phyloP scores from a whole-genome alignment of 176 grass and related monocot species.

The Puya raimondii region DNA sequence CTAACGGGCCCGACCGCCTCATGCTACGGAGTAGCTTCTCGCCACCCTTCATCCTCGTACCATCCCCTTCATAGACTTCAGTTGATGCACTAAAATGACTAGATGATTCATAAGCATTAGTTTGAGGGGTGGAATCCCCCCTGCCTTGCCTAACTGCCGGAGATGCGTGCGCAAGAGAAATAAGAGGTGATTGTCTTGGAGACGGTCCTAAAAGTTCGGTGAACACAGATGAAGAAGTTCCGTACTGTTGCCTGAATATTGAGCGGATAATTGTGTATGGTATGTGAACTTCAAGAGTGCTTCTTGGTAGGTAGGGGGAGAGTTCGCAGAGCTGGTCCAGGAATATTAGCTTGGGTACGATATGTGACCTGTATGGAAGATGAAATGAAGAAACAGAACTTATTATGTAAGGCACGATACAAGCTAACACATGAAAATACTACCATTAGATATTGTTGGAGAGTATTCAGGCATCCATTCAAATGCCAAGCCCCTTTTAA shows the following conservation, averaged over 20 bases:
- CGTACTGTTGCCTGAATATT: constrained; percentile 72
- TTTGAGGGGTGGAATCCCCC: constrained; percentile 41
- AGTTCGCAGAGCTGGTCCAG: constrained; percentile 81
- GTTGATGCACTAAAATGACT: constrained; percentile 44
- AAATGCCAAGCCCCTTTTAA: too few relatives aligned
- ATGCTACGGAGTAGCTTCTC: constrained; percentile 58
- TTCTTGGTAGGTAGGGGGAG: constrained; percentile 82
- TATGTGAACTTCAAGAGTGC: constrained; percentile 89
- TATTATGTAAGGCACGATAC: neutral
- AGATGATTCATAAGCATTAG: constrained; percentile 36
- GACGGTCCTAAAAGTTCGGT: constrained; percentile 51
- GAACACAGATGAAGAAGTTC: constrained; percentile 28
- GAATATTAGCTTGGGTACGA: constrained; percentile 87
- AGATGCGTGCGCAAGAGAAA: constrained; percentile 70
- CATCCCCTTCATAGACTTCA: constrained; percentile 46
- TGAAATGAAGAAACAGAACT: neutral
- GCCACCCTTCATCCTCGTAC: constrained; percentile 24
- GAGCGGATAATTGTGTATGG: constrained; percentile 91
- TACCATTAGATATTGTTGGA: too few relatives aligned
- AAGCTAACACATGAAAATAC: neutral
- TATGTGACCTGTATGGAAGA: constrained; percentile 42
- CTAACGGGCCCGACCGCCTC: constrained; percentile 74
- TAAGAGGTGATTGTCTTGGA: constrained; percentile 81
- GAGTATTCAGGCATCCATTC: too few relatives aligned
- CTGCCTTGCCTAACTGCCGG: constrained; percentile 43